Conservation (phyloP, 169 alveolate species). For the Plasmodium cynomolgi region DNA sequence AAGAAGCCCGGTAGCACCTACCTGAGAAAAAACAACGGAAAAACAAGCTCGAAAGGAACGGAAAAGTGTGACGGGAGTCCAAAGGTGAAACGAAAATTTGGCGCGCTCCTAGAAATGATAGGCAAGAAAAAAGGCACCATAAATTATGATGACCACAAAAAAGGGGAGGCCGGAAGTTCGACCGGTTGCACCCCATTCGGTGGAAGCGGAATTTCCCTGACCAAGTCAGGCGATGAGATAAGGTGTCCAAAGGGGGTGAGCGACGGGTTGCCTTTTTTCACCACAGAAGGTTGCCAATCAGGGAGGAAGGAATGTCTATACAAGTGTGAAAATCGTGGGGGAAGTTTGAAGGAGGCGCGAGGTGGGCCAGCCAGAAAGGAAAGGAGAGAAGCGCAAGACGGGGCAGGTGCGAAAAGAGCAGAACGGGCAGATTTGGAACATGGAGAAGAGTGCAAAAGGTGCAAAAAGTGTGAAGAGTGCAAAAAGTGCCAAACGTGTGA, state of each 20-base stretch:
- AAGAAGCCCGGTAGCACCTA: constrained; percentile 5
- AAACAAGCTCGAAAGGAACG: not conserved
- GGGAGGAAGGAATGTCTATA: not conserved
- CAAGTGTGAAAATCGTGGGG: not conserved
- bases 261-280: not conserved
- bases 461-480: not conserved
- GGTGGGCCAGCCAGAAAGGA: not conserved
- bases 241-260: not conserved
- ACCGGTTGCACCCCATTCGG: not conserved
- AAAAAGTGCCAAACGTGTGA: not conserved
- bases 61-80: not conserved
- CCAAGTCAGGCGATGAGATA: not conserved
- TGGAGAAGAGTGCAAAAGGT: too few relatives aligned
- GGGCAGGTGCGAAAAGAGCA: not conserved
- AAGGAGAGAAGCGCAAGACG: not conserved
- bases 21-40: not conserved
- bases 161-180: not conserved
- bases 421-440: not conserved
- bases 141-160: not conserved
- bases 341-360: not conserved
- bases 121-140: not conserved
- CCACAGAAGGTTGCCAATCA: not conserved
- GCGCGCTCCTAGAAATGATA: not conserved
- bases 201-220: not conserved
- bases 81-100: not conserved